phyloP scores from a whole-genome alignment of 805 yeast genomes.

The Kuraishia capsulata region DNA sequence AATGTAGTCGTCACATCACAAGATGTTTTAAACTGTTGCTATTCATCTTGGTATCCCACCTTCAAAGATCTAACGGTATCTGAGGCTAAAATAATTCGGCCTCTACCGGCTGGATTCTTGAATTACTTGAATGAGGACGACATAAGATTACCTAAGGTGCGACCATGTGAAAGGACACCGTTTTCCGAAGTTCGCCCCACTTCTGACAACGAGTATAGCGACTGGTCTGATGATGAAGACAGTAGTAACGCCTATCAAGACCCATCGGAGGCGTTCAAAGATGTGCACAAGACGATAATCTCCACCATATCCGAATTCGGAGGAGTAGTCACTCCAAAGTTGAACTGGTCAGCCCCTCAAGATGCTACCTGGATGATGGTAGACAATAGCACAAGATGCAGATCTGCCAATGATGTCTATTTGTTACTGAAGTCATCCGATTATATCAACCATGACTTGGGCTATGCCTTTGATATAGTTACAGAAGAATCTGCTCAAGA shows the following conservation, averaged over 20 bases:
- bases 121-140: conserved; percentile 61
- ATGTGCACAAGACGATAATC: conserved; percentile 47
- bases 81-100: conserved; percentile 40
- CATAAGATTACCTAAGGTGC: conserved; percentile 48
- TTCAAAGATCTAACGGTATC: conserved; percentile 39
- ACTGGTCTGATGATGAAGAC: conserved; percentile 51
- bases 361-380: conserved; percentile 91
- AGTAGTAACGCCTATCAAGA: conserved; percentile 16
- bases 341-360: conserved; percentile 96
- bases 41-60: conserved; percentile 49
- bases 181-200: conserved; percentile 23
- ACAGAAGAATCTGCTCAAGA: conserved; percentile 13
- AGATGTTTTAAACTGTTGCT: conserved; percentile 43
- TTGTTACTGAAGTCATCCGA: conserved; percentile 78
- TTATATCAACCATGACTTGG: conserved; percentile 78
- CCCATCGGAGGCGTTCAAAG: conserved; percentile 45
- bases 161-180: conserved; percentile 18
- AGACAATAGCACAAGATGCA: conserved; percentile 67
- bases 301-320: conserved; percentile 38
- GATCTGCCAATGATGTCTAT: conserved; percentile 65
- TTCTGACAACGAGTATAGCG: conserved; percentile 64
- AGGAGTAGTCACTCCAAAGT: conserved; percentile 64
- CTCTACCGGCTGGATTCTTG: conserved; percentile 49
- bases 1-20: conserved; percentile 19
- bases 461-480: conserved; percentile 54